These are phyloP conservation scores for Talaromyces liani DNA, from an alignment of 495 filamentous ascomycete species.

Conservation along the genomic window DNA sequence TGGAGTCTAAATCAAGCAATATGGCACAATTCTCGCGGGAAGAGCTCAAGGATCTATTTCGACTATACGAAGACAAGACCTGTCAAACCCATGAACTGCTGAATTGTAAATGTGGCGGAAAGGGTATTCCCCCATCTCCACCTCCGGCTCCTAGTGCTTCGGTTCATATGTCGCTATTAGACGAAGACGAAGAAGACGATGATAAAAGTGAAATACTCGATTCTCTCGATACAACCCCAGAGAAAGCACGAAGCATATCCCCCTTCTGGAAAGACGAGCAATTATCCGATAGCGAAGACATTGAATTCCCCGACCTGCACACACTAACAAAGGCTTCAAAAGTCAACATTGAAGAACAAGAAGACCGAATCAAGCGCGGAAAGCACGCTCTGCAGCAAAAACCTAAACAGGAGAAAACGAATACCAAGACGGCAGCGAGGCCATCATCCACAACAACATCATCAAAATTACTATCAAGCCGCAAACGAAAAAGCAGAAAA, in stretches of 20 bases:
- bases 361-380: slow-evolving; percentile 36
- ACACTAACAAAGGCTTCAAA: slow-evolving; percentile 50
- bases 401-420: too few species aligned
- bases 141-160: background rate
- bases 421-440: background rate
- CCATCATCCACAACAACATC: background rate
- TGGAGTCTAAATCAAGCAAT: slow-evolving; percentile 51
- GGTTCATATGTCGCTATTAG: background rate
- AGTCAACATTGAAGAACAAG: slow-evolving; percentile 55
- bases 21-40: slow-evolving; percentile 55
- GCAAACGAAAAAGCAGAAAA: slow-evolving; percentile 1
- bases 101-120: slow-evolving; percentile 59
- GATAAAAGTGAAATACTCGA: slow-evolving; percentile 9
- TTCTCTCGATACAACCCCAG: background rate
- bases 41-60: slow-evolving; percentile 67
- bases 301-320: slow-evolving; percentile 33
- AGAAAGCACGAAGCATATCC: background rate
- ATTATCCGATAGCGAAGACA: slow-evolving; percentile 25
- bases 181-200: slow-evolving; percentile 15
- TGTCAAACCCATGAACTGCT: slow-evolving; percentile 66
- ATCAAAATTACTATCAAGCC: slow-evolving; percentile 7
- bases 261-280: slow-evolving; percentile 15
- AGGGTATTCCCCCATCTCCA: slow-evolving; percentile 21
- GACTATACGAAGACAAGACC: slow-evolving; percentile 48
- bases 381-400: slow-evolving; percentile 11